Conservation (phyloP, 495 filamentous ascomycete species). For the Xylaria castorea region DNA sequence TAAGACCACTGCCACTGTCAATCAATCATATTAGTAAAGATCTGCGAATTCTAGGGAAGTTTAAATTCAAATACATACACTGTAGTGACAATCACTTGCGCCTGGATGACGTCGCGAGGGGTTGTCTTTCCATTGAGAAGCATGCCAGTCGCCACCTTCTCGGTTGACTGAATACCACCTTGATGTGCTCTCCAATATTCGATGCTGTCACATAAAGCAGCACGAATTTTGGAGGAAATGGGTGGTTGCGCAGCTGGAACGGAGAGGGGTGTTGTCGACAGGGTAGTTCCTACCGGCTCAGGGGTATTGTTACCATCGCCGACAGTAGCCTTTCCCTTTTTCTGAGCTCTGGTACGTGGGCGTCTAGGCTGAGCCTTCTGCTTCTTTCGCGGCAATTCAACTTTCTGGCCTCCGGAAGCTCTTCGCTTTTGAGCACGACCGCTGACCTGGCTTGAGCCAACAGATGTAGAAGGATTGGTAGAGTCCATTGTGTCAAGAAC, state of each 20-base stretch:
- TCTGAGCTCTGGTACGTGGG: neutral
- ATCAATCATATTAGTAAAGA: neutral
- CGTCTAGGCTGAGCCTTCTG: neutral
- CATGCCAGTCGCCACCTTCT: conserved; percentile 60
- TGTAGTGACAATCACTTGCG: conserved; percentile 70
- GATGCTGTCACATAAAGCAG: conserved; percentile 70
- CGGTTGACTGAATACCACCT: conserved; percentile 60
- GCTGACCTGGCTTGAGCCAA: neutral
- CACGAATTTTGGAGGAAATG: conserved; percentile 67
- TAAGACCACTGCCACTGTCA: conserved; percentile 59
- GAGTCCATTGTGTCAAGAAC: neutral
- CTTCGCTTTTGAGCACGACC: neutral
- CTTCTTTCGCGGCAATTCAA: neutral
- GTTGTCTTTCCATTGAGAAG: conserved; percentile 67
- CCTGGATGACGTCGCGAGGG: conserved; percentile 63
- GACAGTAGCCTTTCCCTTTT: neutral
- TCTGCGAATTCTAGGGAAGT: neutral
- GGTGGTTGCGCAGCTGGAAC: conserved; percentile 34
- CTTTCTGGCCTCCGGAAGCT: neutral
- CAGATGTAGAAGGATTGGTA: neutral
- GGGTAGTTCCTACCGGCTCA: neutral
- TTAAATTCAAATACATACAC: conserved; percentile 58
- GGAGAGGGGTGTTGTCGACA: neutral
- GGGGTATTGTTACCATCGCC: neutral
- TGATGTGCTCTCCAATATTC: conserved; percentile 71